Conservation (phyloP, 2,329 filamentous ascomycete species). For the Cercospora sp. region DNA sequence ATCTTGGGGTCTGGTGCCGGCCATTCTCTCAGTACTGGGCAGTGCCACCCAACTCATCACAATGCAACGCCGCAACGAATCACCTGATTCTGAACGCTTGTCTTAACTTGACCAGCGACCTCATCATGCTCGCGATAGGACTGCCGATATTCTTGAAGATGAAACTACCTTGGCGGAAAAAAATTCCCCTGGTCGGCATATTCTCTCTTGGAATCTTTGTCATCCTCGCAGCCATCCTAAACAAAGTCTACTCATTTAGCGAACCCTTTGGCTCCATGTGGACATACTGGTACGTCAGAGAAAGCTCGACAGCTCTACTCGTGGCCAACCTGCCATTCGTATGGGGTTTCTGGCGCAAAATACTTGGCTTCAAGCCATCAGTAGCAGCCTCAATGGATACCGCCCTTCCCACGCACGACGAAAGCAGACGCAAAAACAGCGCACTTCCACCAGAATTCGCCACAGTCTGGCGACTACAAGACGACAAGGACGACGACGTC, state of each 20-base stretch:
- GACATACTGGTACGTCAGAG: slow-evolving; percentile 62
- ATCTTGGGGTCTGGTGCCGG: slow-evolving; percentile 44
- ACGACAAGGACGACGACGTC: slow-evolving; percentile 3
- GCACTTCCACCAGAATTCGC: slow-evolving; percentile 15
- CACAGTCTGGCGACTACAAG: slow-evolving; percentile 8
- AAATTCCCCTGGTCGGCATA: slow-evolving; percentile 55
- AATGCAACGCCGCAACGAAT: slow-evolving; percentile 45
- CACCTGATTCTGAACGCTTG: slow-evolving; percentile 43
- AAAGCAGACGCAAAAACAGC: slow-evolving; percentile 11
- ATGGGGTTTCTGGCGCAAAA: slow-evolving; percentile 55
- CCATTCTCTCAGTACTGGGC: slow-evolving; percentile 44
- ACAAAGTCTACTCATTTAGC: slow-evolving; percentile 63
- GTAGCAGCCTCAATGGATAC: slow-evolving; percentile 6
- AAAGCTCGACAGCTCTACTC: slow-evolving; percentile 60
- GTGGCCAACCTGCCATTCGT: slow-evolving; percentile 63
- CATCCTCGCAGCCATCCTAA: slow-evolving; percentile 60
- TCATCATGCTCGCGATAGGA: slow-evolving; percentile 47
- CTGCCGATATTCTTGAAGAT: slow-evolving; percentile 50
- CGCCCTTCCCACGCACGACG: not conserved
- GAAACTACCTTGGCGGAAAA: slow-evolving; percentile 48
- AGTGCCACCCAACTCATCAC: slow-evolving; percentile 35
- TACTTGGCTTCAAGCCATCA: slow-evolving; percentile 37
- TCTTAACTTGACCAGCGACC: slow-evolving; percentile 50
- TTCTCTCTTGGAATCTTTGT: slow-evolving; percentile 59
- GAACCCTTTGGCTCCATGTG: slow-evolving; percentile 58